phyloP scores from a whole-genome alignment of 768 basidiomycete genomes.

The Neoboletus magnificus region DNA sequence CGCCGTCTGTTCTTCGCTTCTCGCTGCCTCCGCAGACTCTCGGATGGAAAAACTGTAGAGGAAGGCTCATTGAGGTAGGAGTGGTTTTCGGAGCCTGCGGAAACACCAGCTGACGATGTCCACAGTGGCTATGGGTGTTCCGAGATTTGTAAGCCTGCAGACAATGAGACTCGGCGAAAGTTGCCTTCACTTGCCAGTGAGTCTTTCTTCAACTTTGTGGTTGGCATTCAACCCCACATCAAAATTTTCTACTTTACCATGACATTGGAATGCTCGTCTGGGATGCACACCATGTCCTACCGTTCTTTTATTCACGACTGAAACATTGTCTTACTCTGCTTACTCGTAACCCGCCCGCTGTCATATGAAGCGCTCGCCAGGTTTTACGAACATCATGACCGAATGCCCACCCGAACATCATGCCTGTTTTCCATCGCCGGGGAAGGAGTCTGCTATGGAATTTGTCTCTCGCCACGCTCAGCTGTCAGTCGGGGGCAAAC shows the following conservation, averaged over 20 bases:
- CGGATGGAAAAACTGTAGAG: slow-evolving; percentile 10
- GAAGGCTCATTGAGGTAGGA: slow-evolving; percentile 3
- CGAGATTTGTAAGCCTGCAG: background rate
- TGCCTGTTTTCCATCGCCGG: background rate
- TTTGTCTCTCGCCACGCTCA: background rate
- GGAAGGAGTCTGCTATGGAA: slow-evolving; percentile 4
- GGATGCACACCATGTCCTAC: background rate
- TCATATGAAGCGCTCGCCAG: slow-evolving; percentile 11
- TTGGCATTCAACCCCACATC: background rate
- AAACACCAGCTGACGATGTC: background rate
- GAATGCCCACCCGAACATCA: slow-evolving; percentile 8
- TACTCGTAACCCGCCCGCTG: background rate
- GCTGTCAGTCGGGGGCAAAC: slow-evolving; percentile 7
- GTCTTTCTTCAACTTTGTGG: slow-evolving; percentile 1
- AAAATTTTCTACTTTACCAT: background rate
- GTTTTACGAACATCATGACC: slow-evolving; percentile 22
- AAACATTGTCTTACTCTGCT: slow-evolving; percentile 5
- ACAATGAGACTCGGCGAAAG: slow-evolving; percentile 10
- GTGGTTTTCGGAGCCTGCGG: background rate
- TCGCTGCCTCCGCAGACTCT: background rate
- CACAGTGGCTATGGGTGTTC: no score
- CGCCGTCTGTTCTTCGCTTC: slow-evolving; percentile 7
- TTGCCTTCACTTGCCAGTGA: slow-evolving; percentile 10
- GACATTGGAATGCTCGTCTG: slow-evolving; percentile 1
- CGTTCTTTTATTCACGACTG: slow-evolving; percentile 2